Evolutionary conservation across 2,329 filamentous ascomycete genomes (phyloP).

Genomic region (Fulvia fulva): DNA sequence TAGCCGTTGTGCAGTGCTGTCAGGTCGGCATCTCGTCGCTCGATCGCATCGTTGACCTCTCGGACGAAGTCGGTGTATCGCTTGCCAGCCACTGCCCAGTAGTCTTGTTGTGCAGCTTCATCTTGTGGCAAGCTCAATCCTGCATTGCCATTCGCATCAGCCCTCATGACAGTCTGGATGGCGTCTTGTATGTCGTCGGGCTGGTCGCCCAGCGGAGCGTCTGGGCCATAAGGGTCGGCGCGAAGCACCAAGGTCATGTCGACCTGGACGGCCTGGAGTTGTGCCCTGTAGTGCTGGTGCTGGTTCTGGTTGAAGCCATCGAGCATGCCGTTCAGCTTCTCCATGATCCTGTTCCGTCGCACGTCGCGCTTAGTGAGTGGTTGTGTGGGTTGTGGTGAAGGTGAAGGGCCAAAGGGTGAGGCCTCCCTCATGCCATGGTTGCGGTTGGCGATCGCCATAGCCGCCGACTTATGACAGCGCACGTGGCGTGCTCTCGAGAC

Average conservation of each 20-base stretch:
- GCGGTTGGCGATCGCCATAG: constrained; percentile 22
- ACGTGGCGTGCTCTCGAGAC: background rate
- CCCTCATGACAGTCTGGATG: constrained; percentile 40
- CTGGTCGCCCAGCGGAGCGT: constrained; percentile 62
- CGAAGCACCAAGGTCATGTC: constrained; percentile 83
- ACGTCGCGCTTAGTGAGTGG: constrained; percentile 81
- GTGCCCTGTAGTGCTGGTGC: constrained; percentile 80
- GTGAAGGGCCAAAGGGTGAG: constrained; percentile 23
- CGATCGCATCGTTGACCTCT: constrained; percentile 81
- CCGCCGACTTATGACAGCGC: background rate
- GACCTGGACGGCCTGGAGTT: constrained; percentile 85
- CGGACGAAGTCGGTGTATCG: constrained; percentile 82
- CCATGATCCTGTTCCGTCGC: constrained; percentile 74
- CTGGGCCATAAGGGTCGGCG: constrained; percentile 69
- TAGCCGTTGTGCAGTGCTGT: constrained; percentile 68
- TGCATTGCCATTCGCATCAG: constrained; percentile 20
- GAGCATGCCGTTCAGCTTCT: constrained; percentile 71
- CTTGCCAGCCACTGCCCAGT: constrained; percentile 63
- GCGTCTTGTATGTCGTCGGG: constrained; percentile 64
- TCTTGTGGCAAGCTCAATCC: constrained; percentile 39
- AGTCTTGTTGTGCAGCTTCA: constrained; percentile 63
- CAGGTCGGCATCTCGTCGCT: constrained; percentile 79
- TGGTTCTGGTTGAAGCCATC: constrained; percentile 75
- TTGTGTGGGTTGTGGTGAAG: constrained; percentile 43
- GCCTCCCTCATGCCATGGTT: constrained; percentile 6